These are phyloP conservation scores for Trichoderma oligosporum DNA, from an alignment of 2,329 filamentous ascomycete genomes.

Conservation along the genomic window DNA sequence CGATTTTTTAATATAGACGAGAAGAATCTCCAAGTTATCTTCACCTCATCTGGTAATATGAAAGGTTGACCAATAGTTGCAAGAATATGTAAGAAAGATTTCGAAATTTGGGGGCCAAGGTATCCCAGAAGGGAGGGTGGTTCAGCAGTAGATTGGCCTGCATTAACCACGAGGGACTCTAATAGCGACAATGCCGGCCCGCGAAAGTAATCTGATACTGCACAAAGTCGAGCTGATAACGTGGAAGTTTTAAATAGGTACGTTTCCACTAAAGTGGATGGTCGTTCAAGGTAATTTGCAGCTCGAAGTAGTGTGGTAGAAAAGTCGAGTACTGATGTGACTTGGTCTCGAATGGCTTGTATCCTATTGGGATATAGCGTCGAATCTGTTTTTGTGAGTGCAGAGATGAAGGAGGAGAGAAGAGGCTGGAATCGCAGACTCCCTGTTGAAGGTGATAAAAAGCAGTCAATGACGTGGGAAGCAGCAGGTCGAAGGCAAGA, in stretches of 20 bases:
- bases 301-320: constrained; percentile 67
- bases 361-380: constrained; percentile 57
- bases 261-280: constrained; percentile 65
- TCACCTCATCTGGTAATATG: constrained; percentile 59
- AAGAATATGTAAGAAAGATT: constrained; percentile 76
- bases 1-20: constrained; percentile 81
- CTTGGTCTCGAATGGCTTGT: constrained; percentile 57
- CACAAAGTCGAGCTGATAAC: constrained; percentile 72
- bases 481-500: constrained; percentile 68
- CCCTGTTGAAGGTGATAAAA: constrained; percentile 65
- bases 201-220: constrained; percentile 62
- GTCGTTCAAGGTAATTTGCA: constrained; percentile 59
- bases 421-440: constrained; percentile 75
- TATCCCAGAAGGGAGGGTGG: constrained; percentile 93
- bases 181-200: constrained; percentile 64
- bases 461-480: constrained; percentile 70
- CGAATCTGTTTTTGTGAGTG: constrained; percentile 49
- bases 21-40: constrained; percentile 78
- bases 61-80: constrained; percentile 75
- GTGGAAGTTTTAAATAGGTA: constrained; percentile 79
- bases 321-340: constrained; percentile 61
- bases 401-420: constrained; percentile 60
- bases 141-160: constrained; percentile 63
- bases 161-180: constrained; percentile 67
- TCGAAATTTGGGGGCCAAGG: constrained; percentile 75